Evolutionary conservation across 2,329 filamentous ascomycete genomes (phyloP), one percentile per base, ranked within the genome.

Genomic region (Colletotrichum sp.): DNA sequence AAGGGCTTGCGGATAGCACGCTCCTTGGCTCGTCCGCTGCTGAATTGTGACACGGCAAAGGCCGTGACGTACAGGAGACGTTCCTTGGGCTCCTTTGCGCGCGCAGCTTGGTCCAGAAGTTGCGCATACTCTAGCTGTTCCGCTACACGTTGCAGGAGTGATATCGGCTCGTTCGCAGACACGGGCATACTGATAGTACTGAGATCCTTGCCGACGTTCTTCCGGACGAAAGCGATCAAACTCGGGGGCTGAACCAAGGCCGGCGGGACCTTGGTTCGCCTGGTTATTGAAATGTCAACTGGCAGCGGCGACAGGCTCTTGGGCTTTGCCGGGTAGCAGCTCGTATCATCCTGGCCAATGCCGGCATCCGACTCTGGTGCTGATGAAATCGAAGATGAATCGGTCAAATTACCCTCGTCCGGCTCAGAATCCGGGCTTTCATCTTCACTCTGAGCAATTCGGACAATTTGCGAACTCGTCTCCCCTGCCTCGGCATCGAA

Each of bases 111-210:
- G 80, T 98, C 95, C 26, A 99, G 90, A 1, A 99, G 90, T 36
- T 94, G 90, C 0, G 95, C 94, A 84, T 99, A 99, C 84, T 99
- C 97, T 64, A 99, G 85, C 81, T 96, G 94, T 84, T 99, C 97
- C 1, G 96, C 94, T 6, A 96, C 90, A 76, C 96, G 94, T 84
- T 99, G 97, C 7, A 99, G 89, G 13, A 98, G 87, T 0, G 96
- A 98, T 2, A 93, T 92, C 0, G 97, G 97, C 83, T 99, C 97
- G 84, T 99, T 99, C 28, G 96, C 93, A 6, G 96, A 98, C 1
- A 98, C 97, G 0, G 97, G 97, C 96, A 99, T 99, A 64, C 95
- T 96, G 79, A 99, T 98, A 4, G 96, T 98, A 76, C 95, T 98
- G 65, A 99, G 88, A 84, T 99, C 97, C 85, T 99, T 99, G 82